Percentiles rank a stretch among this genome's conserved stretches.
These are phyloP conservation scores for Cyberlindnera mycetangii DNA, from an alignment of 805 yeast genomes.

Conservation along the genomic window DNA sequence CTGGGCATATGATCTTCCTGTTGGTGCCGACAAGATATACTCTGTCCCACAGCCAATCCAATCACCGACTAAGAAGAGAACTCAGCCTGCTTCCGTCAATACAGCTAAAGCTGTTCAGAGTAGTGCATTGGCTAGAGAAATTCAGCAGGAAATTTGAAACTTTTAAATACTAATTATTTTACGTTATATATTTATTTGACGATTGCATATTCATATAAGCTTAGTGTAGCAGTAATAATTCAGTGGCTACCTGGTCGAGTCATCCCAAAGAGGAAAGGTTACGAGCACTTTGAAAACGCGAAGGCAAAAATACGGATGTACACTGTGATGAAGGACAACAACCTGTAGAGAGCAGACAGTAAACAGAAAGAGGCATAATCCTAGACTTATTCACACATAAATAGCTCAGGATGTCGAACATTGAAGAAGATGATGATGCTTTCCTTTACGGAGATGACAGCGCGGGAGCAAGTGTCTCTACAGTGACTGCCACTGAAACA, in stretches of 20 bases:
- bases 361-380: not conserved
- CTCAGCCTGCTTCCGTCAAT: not conserved
- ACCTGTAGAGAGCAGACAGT: not conserved
- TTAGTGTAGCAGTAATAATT: not conserved
- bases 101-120: conserved; percentile 18
- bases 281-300: not conserved
- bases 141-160: conserved; percentile 18
- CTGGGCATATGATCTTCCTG: conserved; percentile 65
- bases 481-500: not conserved
- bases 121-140: conserved; percentile 19
- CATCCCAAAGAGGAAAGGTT: conserved; percentile 1
- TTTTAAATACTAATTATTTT: not conserved
- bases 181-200: not conserved
- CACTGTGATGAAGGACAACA: not conserved
- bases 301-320: not conserved
- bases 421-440: conserved; percentile 64
- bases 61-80: not conserved
- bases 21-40: conserved; percentile 22
- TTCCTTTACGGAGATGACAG: conserved; percentile 35
- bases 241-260: not conserved
- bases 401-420: conserved; percentile 18
- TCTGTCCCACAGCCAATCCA: conserved; percentile 1
- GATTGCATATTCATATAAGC: not conserved
- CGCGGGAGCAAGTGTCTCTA: not conserved
- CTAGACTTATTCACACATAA: not conserved